These are phyloP conservation scores for Ceratobasidium papillatum DNA, from an alignment of 1,284 basidiomycete species.

Conservation along the genomic window DNA sequence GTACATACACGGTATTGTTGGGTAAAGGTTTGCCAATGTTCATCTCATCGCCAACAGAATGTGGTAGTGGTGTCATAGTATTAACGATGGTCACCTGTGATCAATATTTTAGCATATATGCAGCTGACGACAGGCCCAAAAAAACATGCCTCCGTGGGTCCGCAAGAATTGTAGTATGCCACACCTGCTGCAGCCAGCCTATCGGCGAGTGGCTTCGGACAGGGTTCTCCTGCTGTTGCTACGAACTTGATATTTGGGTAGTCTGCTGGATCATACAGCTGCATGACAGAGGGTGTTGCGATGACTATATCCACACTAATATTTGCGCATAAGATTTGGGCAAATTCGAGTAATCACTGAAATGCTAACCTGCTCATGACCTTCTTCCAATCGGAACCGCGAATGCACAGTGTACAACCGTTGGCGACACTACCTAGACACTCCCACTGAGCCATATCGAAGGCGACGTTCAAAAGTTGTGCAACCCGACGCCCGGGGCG, in stretches of 20 bases:
- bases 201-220: conserved; percentile 58
- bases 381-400: conserved; percentile 65
- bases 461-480: conserved; percentile 67
- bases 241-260: conserved; percentile 67
- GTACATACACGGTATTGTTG: conserved; percentile 66
- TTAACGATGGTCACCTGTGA: conserved; percentile 66
- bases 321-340: background rate
- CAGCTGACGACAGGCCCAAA: conserved; percentile 10
- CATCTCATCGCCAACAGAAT: conserved; percentile 56
- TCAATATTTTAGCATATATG: conserved; percentile 15
- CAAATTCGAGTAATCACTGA: background rate
- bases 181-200: conserved; percentile 32
- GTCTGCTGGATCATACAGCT: conserved; percentile 61
- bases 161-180: conserved; percentile 60
- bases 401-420: conserved; percentile 63
- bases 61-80: conserved; percentile 59
- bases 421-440: conserved; percentile 65
- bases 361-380: conserved; percentile 55
- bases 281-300: conserved; percentile 61
- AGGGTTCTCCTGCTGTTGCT: conserved; percentile 69
- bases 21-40: conserved; percentile 66
- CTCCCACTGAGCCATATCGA: conserved; percentile 73
- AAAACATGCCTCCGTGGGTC: conserved; percentile 58
- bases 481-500: conserved; percentile 62
- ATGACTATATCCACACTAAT: conserved; percentile 65